phyloP scores from a whole-genome alignment of 2,329 filamentous ascomycete species.

The Hypoxylon sp. region DNA sequence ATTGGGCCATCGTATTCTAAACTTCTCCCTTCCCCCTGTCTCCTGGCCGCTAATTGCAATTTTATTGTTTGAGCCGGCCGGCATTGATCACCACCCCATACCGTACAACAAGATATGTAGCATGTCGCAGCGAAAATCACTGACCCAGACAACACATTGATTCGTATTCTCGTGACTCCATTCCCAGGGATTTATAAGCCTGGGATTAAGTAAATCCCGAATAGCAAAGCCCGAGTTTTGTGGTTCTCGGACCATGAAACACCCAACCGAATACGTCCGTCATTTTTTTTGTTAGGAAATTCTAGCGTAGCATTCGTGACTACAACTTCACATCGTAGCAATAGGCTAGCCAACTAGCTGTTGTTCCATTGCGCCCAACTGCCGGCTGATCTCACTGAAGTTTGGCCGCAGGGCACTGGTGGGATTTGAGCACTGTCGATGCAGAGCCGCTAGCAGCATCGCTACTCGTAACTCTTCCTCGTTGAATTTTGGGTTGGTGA shows the following conservation, averaged over 20 bases:
- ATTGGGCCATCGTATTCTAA: slow-evolving; percentile 25
- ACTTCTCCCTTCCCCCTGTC: slow-evolving; percentile 13
- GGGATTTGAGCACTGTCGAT: slow-evolving; percentile 50
- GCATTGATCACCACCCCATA: slow-evolving; percentile 34
- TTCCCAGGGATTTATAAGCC: slow-evolving; percentile 11
- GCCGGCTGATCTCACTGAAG: slow-evolving; percentile 53
- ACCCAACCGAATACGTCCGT: slow-evolving; percentile 24
- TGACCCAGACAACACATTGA: slow-evolving; percentile 26
- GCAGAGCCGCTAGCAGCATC: slow-evolving; percentile 50
- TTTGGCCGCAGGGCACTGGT: slow-evolving; percentile 52
- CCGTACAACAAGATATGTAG: slow-evolving; percentile 29
- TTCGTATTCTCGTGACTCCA: slow-evolving; percentile 30
- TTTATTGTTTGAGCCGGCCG: slow-evolving; percentile 16
- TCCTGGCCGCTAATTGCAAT: slow-evolving; percentile 20
- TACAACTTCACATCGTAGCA: slow-evolving; percentile 28
- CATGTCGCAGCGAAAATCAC: slow-evolving; percentile 22
- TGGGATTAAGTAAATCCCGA: slow-evolving; percentile 31
- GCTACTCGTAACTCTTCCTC: slow-evolving; percentile 35
- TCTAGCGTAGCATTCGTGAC: slow-evolving; percentile 32
- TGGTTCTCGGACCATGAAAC: slow-evolving; percentile 17
- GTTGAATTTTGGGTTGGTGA: slow-evolving; percentile 49
- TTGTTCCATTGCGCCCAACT: slow-evolving; percentile 41
- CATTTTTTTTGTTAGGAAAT: slow-evolving; percentile 14
- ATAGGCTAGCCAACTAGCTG: slow-evolving; percentile 17
- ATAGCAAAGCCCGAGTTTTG: slow-evolving; percentile 32